Evolutionary conservation across 768 basidiomycete species (phyloP).

Genomic region (Leucocoprinus leucothites): DNA sequence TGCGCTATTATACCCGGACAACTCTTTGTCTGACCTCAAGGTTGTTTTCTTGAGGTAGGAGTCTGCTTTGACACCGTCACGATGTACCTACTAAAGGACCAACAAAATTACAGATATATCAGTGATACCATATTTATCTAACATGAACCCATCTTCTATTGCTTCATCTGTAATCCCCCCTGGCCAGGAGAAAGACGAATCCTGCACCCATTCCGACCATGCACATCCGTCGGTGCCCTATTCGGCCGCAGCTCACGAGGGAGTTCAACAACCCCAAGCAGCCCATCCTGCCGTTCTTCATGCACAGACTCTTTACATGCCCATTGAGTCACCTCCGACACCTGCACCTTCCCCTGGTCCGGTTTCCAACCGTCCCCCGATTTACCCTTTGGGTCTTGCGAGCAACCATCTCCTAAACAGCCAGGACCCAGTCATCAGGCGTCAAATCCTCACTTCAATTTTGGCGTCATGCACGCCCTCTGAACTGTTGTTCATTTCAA

Average conservation of each 20-base stretch:
- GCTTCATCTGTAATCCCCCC: neutral
- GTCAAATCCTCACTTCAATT: slow-evolving; percentile 48
- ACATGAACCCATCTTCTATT: neutral
- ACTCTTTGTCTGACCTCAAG: neutral
- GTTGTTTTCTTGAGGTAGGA: neutral
- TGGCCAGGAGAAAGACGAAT: neutral
- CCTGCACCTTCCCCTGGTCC: slow-evolving; percentile 59
- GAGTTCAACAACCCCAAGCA: neutral
- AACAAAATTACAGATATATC: neutral
- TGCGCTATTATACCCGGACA: neutral
- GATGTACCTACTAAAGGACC: neutral
- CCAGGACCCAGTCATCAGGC: slow-evolving; percentile 37
- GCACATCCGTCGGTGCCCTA: neutral
- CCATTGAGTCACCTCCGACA: slow-evolving; percentile 55
- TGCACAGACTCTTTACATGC: slow-evolving; percentile 39
- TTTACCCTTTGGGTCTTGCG: slow-evolving; percentile 17
- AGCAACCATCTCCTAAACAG: slow-evolving; percentile 14
- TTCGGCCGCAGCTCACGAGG: neutral
- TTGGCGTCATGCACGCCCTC: slow-evolving; percentile 52
- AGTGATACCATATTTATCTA: neutral
- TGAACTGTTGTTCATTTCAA: slow-evolving; percentile 66
- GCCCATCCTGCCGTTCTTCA: neutral
- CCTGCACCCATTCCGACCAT: neutral
- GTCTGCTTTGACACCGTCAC: neutral
- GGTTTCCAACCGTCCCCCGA: slow-evolving; percentile 7